phyloP scores from a whole-genome alignment of 305 asterid species.

The Solanum hybrid region DNA sequence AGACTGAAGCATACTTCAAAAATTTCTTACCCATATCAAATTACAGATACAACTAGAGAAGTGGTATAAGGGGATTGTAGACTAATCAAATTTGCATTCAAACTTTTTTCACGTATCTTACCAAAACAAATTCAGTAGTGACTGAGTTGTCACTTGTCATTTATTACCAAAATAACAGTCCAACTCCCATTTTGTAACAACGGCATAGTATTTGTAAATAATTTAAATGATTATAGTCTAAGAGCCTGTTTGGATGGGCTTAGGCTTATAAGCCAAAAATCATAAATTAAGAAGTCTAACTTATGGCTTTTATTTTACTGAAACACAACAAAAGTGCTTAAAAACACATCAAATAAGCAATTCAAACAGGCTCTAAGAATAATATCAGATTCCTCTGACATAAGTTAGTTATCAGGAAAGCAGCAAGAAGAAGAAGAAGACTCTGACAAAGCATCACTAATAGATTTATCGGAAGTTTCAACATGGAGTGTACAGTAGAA shows the following conservation, averaged over 20 bases:
- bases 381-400: neutral
- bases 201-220: neutral
- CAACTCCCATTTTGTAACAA: neutral
- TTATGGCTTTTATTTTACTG: neutral
- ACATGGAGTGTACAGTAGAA: neutral
- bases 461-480: neutral
- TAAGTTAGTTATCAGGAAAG: neutral
- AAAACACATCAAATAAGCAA: neutral
- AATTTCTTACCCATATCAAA: neutral
- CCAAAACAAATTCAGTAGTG: neutral
- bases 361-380: neutral
- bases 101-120: neutral
- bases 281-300: neutral
- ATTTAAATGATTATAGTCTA: neutral
- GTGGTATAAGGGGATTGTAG: neutral
- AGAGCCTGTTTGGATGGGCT: neutral
- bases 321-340: neutral
- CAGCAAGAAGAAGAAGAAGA: neutral
- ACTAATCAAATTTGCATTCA: neutral
- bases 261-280: neutral
- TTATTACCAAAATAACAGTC: neutral
- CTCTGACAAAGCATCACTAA: neutral
- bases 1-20: constrained; percentile 4
- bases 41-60: neutral
- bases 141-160: neutral